Evolutionary conservation across 768 basidiomycete species (phyloP).

Genomic region (Lentinula aciculospora): DNA sequence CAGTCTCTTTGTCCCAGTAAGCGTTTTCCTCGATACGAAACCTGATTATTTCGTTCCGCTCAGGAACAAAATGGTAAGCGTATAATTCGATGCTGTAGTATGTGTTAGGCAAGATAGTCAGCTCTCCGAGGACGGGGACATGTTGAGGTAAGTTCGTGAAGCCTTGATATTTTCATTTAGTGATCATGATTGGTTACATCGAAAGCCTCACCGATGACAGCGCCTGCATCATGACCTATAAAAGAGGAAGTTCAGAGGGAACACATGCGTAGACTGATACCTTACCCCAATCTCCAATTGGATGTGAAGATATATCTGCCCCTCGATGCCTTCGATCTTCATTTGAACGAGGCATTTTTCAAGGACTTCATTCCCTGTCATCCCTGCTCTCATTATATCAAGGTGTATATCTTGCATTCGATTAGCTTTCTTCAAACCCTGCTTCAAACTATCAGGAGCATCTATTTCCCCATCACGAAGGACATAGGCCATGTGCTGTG

Average conservation of each 20-base stretch:
- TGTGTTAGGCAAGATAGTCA: constrained; percentile 40
- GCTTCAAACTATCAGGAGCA: constrained; percentile 36
- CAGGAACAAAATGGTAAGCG: constrained; percentile 42
- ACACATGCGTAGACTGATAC: not conserved
- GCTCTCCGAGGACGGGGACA: constrained; percentile 42
- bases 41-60: constrained; percentile 40
- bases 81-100: constrained; percentile 52
- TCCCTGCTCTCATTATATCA: constrained; percentile 35
- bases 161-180: constrained; percentile 19
- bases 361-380: constrained; percentile 44
- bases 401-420: constrained; percentile 47
- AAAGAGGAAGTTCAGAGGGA: not conserved
- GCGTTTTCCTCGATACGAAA: constrained; percentile 42
- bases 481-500: constrained; percentile 53
- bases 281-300: constrained; percentile 50
- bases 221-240: constrained; percentile 36
- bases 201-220: constrained; percentile 35
- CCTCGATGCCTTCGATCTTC: constrained; percentile 37
- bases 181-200: not conserved
- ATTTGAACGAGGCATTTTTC: constrained; percentile 34
- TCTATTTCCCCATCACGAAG: constrained; percentile 37
- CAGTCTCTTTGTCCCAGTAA: constrained; percentile 30
- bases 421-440: constrained; percentile 40
- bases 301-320: constrained; percentile 47
- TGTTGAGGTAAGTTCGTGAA: constrained; percentile 37